Conservation (phyloP, 306 rosid genomes). For the Glycine soja region DNA sequence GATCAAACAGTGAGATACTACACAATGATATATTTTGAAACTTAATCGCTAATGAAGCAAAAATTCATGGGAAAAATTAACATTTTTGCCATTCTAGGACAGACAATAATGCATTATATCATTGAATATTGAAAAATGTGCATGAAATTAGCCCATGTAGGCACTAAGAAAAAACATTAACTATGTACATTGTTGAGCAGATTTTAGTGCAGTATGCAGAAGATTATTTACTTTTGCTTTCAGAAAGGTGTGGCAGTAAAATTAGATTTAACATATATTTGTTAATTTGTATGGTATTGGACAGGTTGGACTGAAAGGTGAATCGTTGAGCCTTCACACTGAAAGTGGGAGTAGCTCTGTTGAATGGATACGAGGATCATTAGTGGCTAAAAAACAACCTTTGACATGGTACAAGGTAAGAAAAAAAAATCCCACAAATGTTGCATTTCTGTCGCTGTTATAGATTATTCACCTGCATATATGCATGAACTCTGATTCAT, state of each 20-base stretch:
- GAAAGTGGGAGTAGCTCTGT: conserved; percentile 57
- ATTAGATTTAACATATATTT: conserved; percentile 16
- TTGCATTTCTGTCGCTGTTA: conserved; percentile 21
- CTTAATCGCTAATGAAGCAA: conserved; percentile 5
- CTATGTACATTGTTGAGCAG: conserved; percentile 8
- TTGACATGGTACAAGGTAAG: conserved; percentile 97
- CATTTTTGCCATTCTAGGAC: not conserved
- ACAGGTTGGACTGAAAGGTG: conserved; percentile 92
- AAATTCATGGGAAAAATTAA: not conserved
- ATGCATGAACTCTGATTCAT: conserved; percentile 6
- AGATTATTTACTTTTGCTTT: conserved; percentile 1
- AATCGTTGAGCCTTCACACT: conserved; percentile 63
- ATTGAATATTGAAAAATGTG: conserved; percentile 20
- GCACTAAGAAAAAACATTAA: not conserved
- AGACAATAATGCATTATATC: not conserved
- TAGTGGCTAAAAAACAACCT: conserved; percentile 57
- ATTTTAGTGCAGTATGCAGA: conserved; percentile 7
- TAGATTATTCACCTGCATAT: not conserved
- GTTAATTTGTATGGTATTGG: conserved; percentile 28
- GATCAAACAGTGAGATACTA: not conserved
- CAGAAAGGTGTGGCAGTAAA: not conserved
- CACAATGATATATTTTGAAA: not conserved
- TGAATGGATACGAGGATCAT: conserved; percentile 64
- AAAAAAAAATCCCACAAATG: conserved; percentile 13
- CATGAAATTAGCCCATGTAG: not conserved